Base-by-base conservation (phyloP, 2,329 filamentous ascomycete species). In the Dothideomycetidae sp. region DNA sequence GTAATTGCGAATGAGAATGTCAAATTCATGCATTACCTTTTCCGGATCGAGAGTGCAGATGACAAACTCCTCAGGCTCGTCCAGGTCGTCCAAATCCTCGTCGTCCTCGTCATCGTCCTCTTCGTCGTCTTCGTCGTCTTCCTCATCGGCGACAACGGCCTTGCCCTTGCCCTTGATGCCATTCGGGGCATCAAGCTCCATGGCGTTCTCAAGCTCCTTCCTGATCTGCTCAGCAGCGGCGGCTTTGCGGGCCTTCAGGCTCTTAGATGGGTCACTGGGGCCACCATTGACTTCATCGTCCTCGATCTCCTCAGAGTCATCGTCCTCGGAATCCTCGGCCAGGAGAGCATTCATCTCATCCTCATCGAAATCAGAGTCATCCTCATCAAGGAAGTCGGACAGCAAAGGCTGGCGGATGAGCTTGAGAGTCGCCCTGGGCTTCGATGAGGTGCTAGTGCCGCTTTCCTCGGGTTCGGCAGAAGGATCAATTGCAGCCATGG, bases 401-500 rank as follows among this genome's bases (percentile, higher is more conserved):
- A 67, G 62, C 13, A 65, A 59, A 42, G 74, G 73, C 55, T 78
- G 71, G 59, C 88, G 88, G 57, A 96, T 71, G 49, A 98, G 71
- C 66, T 90, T 93, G 53, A 98, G 68, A 36, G 90, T 98, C 37
- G 90, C 81, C 50, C 86, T 81, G 50, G 78, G 72, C 44, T 75
- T 61, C 11, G 46, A 49, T 40, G 58, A 55, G 44, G 54, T 32
- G 17, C 33, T 43, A 12, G 50, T 47, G 21, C 59, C 56, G 31
- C 60, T 57, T 38, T 58, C 53, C 48, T 62, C 57, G 16, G 62
- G 54, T 47, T 75, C 69, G 51, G 81, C 81, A 53, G 75, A 84
- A 41, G 90, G 90, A 58, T 98, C 88, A 58, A 98, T 79, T 48
- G 90, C 90, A 53, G 92, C 90, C 90, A 98, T 98, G 53, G 86